Evolutionary conservation across 495 filamentous ascomycete species (phyloP), one percentile per base, ranked within the genome.

Genomic region (Rusavskia elegans): DNA sequence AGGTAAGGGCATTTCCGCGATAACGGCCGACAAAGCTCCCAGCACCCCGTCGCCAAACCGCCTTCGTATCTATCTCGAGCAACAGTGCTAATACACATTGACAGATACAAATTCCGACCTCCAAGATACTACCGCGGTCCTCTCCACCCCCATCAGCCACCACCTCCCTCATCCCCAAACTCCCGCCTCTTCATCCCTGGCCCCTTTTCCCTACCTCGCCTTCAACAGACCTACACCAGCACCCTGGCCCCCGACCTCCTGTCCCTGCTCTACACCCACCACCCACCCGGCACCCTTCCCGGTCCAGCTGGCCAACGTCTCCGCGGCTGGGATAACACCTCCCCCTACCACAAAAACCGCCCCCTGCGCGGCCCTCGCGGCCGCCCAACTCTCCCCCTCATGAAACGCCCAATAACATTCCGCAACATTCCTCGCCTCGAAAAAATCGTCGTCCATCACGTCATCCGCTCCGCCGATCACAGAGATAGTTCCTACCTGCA

Each of bases 111-210:
- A 69, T 96, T 82, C 68, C 85, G 85, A 42, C 79, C 92, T 39
- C 93, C 93, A 39, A 87, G 89, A 66, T 97, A 85, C 75, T 78
- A 94, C 67, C 84, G 92, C 64, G 92, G 92, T 51, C 89, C 89
- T 45, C 75, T 97, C 37, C 88, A 96, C 63, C 93, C 92, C 41
- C 80, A 94, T 63, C 85, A 93, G 66, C 82, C 85, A 16, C 92
- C 87, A 5, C 75, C 80, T 11, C 73, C 82, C 42, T 92, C 92
- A 36, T 82, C 89, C 58, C 89, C 92, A 11, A 74, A 82, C 51
- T 95, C 92, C 53, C 83, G 92, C 63, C 68, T 84, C 49, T 98
- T 88, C 71, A 71, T 84, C n/a, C 92, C 92, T 1, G 93, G 93
- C 5, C 92, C 92, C 8, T 98, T 97, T 75, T 83, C 81, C 65